Base-by-base conservation (phyloP, 2,329 filamentous ascomycete genomes). In the Domatiomyces globalis region DNA sequence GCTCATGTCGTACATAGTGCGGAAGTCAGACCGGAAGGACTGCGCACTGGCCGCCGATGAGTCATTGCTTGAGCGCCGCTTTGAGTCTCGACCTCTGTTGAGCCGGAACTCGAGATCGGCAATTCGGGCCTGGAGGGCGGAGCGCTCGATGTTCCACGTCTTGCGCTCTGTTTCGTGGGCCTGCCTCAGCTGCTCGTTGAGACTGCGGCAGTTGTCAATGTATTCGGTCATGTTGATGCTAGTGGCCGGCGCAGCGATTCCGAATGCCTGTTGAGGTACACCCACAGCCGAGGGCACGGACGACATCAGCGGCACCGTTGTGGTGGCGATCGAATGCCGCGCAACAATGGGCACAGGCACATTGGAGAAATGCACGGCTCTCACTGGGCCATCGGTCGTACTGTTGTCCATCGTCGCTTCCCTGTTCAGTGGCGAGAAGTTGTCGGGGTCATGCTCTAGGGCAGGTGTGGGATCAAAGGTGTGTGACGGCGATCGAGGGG, bases 81-180 rank as follows among this genome's bases (percentile, higher is more conserved):
- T 55, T 17, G 52, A 49, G 48, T 56, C 57, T 45, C 50, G 56
- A 15, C 33, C 51, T 48, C 54, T 59, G 50, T 61, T 64, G 45
- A 67, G 45, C 43, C 61, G 56, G 15, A 60, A 59, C 56, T 73
- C 69, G 43, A 73, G 54, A 52, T 71, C 67, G 6, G 61, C 57
- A 49, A 73, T 73, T 49, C 65, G 66, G 27, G 64, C 59, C 56
- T 64, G 68, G 29, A 73, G 58, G 39, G 72, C 55, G n/a, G 58
- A 57, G 39, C 69, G 61, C 58, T 73, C 71, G 46, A 66, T 67
- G 19, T 68, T 65, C 71, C 71, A 73, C 29, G 72, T 54, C 51
- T 59, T 66, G 48, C 71, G 62, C 54, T 73, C 71, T 43, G 69
- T 63, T 2, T 65, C 63, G 52, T 73, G 72, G 5, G 69, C 58